Evolutionary conservation across 371 early-diverging fungal genomes (phyloP).

Genomic region (Mucor velutinosus): DNA sequence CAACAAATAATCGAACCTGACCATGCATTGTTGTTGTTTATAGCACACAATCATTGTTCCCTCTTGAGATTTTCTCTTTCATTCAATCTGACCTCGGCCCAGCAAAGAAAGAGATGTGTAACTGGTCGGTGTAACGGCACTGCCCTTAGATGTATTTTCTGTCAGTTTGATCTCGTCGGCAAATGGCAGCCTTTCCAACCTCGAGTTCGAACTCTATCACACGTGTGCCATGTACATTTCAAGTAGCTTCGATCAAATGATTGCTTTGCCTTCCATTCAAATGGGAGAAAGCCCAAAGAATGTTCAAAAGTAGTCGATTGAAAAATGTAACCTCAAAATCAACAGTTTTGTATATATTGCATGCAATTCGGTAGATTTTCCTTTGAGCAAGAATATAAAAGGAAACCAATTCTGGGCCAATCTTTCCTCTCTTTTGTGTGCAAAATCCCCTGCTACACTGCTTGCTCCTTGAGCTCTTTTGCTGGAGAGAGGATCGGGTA

Average conservation of each 20-base stretch:
- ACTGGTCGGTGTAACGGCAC: background rate
- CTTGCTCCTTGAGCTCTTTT: background rate
- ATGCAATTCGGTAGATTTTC: background rate
- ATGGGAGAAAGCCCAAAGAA: background rate
- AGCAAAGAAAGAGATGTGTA: background rate
- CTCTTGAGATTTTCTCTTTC: background rate
- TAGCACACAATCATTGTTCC: constrained; percentile 1
- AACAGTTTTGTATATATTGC: background rate
- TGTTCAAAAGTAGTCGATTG: background rate
- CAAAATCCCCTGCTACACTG: background rate
- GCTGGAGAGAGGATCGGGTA: constrained; percentile 12
- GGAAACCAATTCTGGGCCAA: constrained; percentile 6
- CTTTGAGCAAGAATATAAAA: background rate
- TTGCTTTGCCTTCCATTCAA: background rate
- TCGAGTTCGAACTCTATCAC: background rate
- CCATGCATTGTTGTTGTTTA: background rate
- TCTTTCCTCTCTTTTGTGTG: background rate
- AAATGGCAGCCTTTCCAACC: background rate
- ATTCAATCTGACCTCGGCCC: background rate
- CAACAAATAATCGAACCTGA: background rate
- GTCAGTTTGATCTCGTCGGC: background rate
- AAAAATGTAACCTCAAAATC: constrained; percentile 3
- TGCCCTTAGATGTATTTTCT: background rate
- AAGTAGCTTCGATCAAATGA: background rate
- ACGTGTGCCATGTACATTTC: background rate